Evolutionary conservation across 495 filamentous ascomycete genomes (phyloP).

Genomic region (Xylaria acuta): DNA sequence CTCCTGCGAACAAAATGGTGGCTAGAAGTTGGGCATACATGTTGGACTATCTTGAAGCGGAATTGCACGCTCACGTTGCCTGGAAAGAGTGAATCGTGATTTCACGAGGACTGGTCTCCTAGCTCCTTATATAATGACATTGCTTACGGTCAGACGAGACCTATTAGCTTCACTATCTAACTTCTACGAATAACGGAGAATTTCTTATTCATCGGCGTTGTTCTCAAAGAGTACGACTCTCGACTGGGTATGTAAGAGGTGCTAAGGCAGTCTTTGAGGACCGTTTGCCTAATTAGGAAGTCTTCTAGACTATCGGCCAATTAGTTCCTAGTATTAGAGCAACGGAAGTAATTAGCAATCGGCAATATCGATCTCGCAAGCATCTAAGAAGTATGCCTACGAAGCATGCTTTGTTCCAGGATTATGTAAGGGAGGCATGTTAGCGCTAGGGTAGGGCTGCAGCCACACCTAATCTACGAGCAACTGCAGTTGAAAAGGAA

Average conservation of each 20-base stretch:
- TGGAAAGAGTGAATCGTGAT: background rate
- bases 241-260: background rate
- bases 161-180: background rate
- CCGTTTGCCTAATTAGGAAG: slow-evolving; percentile 4
- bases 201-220: background rate
- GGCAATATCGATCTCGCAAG: background rate
- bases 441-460: background rate
- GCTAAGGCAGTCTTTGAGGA: background rate
- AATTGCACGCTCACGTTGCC: background rate
- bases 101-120: background rate
- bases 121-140: background rate
- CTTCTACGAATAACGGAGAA: background rate
- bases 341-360: background rate
- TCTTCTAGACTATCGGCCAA: background rate
- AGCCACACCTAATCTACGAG: background rate
- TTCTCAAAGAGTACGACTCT: background rate
- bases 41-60: background rate
- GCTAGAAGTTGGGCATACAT: slow-evolving; percentile 5
- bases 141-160: background rate
- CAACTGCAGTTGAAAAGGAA: background rate
- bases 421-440: background rate
- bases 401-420: background rate
- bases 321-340: background rate
- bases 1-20: background rate
- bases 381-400: background rate